phyloP scores from a whole-genome alignment of 306 rosid species.

The Vigna angularis region DNA sequence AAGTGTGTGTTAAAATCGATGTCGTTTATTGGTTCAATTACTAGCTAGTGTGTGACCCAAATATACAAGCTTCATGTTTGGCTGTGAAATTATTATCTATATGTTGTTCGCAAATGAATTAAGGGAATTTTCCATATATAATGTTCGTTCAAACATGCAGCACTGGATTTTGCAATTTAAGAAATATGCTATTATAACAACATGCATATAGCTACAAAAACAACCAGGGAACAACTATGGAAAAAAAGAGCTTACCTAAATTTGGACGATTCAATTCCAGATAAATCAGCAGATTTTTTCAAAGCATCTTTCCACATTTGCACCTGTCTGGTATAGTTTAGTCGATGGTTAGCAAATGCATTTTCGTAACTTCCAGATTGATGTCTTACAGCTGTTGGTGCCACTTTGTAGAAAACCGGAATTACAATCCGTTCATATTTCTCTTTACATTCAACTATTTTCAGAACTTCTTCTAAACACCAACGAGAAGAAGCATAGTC shows the following conservation, averaged over 20 bases:
- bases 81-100: no score
- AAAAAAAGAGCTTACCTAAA: neutral
- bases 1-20: no score
- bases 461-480: constrained; percentile 38
- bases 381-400: constrained; percentile 21
- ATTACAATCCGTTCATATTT: neutral
- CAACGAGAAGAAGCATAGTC: constrained; percentile 26
- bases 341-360: neutral
- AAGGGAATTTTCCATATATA: no score
- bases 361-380: constrained; percentile 15
- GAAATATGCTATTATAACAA: no score
- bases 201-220: no score
- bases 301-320: constrained; percentile 25
- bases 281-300: neutral
- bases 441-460: constrained; percentile 7
- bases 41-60: no score
- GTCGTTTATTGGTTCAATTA: no score
- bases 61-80: no score
- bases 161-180: no score
- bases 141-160: no score
- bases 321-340: neutral
- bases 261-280: neutral
- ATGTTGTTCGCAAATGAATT: no score
- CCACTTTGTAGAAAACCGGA: constrained; percentile 28
- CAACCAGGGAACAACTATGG: no score